Evolutionary conservation across 1,284 basidiomycete genomes (phyloP).

Genomic region (Macrocystidia cucumis): DNA sequence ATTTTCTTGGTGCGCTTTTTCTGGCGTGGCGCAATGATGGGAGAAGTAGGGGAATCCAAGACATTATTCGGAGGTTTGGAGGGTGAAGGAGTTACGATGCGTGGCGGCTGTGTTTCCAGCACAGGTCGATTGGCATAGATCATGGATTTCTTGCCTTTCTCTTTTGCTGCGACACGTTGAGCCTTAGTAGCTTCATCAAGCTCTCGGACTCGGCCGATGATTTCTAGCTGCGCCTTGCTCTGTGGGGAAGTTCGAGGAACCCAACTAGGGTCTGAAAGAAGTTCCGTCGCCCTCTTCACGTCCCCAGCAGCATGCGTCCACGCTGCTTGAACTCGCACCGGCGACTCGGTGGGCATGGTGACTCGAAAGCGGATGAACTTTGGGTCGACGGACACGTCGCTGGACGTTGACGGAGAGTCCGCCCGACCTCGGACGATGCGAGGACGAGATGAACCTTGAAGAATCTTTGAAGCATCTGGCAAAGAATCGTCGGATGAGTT

Average conservation of each 20-base stretch:
- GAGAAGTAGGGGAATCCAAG: constrained; percentile 20
- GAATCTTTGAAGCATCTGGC: constrained; percentile 31
- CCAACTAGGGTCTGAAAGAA: constrained; percentile 55
- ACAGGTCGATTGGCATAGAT: constrained; percentile 63
- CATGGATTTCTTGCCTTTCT: constrained; percentile 69
- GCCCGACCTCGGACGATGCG: constrained; percentile 50
- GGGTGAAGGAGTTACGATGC: constrained; percentile 28
- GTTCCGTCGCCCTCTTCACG: constrained; percentile 44
- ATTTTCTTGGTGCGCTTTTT: constrained; percentile 48
- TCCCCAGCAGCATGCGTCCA: constrained; percentile 57
- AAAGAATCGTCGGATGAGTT: constrained; percentile 62
- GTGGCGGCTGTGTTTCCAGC: constrained; percentile 33
- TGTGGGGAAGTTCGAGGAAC: constrained; percentile 21
- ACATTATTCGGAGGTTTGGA: constrained; percentile 31
- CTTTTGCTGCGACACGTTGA: constrained; percentile 49
- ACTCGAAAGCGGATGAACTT: constrained; percentile 53
- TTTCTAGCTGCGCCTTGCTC: constrained; percentile 24
- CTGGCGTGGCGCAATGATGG: constrained; percentile 28
- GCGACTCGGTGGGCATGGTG: constrained; percentile 44
- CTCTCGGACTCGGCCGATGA: constrained; percentile 54
- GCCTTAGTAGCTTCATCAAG: constrained; percentile 62
- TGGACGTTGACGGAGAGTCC: constrained; percentile 15
- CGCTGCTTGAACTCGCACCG: constrained; percentile 45
- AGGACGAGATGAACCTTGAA: constrained; percentile 36
- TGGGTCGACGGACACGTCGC: constrained; percentile 26